Base-by-base conservation (phyloP, 2,329 filamentous ascomycete species). In the Aspergillus tanneri region DNA sequence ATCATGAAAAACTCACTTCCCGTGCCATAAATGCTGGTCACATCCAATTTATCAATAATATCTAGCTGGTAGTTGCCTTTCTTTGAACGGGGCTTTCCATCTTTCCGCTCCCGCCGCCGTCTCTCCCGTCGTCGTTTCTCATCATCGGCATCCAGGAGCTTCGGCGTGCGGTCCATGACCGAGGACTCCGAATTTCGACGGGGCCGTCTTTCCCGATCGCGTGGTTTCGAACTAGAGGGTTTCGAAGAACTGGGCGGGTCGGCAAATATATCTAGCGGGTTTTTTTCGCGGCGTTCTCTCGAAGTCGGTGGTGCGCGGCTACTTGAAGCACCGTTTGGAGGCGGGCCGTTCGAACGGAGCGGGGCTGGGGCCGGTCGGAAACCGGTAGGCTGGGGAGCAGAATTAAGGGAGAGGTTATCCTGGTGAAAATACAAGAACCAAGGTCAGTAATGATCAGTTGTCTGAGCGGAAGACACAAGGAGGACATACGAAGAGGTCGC, bases 1-100 rank as follows among this genome's bases (percentile, higher is more conserved):
- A 38, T 12, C 10, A 22, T 16, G 36, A 9, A 1, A 23, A 18
- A 83, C 88, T 73, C 77, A 95, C 90, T 76, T 72, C 92, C 91
- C 61, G 87, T 89, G 48, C 93, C 92, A 65, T 95, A 96, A 59
- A 97, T 95, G 68, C 91, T 91, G 4, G 91, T 96, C 54, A 93
- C 91, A 74, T 97, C 93, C 56, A 99, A 77, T 68, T 96, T 92
- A 73, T 99, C 93, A 62, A 99, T 97, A 37, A 97, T 81, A 67
- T 99, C 93, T 56, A 97, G 70, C 46, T 66, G 63, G 42, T 71
- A 65, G 40, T 67, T 67, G 49, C 68, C 69, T 45, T 69, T 69
- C 49, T 69, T 70, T 16, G 65, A 70, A 10, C 66, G 66, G 25
- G 65, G 56, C 47, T 71, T 71, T 25, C 65, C 63, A 47, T 73